Base-by-base conservation (phyloP, 2,329 filamentous ascomycete genomes). In the Anisogramma anomala region DNA sequence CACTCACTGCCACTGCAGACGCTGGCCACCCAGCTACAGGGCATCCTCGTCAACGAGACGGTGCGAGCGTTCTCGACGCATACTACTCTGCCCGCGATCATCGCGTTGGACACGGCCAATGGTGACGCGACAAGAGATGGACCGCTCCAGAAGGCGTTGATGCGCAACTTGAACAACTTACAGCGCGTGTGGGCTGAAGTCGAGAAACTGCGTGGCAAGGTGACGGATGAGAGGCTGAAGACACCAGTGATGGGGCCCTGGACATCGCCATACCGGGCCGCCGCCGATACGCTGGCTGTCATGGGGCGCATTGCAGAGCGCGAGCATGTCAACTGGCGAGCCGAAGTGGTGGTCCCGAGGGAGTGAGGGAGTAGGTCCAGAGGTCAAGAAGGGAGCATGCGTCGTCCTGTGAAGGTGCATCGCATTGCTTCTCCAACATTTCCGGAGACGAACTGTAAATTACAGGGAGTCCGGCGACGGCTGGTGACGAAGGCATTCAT, bases 251-350 rank as follows among this genome's bases (percentile, higher is more conserved):
- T 64, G n/a, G 61, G 61, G 1, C 62, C 64, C 0, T 69, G 68
- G 66, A 62, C 61, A 7, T 57, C 57, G 3, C 55, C 69, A 8
- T 65, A 71, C 42, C 67, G 70, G 11, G 57, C 63, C 6, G 62
- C 64, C 10, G 51, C 55, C 6, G 53, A 55, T 4, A 57, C 60
- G 10, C 49, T 72, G 41, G 55, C 53, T 6, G 53, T 69, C 4
- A 53, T 72, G 48, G 57, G 56, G 3, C 53, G 57, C 18, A 72
- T 67, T 64, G 65, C 63, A 33, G 57, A 59, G 7, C 59, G 63
- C 3, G 66, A 71, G 44, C 53, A 54, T 4, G 60, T 71, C n/a
- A 55, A 60, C 14, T 73, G 69, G 69, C 51, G 53, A n/a, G 59
- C 65, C 1, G 58, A 64, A 49, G 52, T 65, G 19, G 47, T 50